Conservation (phyloP, 2,329 filamentous ascomycete species). For the Penicillium verrucosum region DNA sequence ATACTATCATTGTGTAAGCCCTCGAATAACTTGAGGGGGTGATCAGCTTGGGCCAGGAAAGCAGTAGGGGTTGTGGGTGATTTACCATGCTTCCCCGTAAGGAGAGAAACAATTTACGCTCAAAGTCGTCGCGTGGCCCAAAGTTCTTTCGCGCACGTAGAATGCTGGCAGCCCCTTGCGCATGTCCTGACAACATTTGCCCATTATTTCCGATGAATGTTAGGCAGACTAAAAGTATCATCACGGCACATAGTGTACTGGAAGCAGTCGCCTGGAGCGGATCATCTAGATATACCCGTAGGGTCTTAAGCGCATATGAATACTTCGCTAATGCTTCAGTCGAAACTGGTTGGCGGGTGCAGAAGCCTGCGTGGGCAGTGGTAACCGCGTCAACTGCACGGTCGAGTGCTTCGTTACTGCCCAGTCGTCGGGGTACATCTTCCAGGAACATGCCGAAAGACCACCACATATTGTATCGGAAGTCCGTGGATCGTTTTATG, state of each 20-base stretch:
- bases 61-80: neutral
- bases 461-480: conserved; percentile 49
- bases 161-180: conserved; percentile 37
- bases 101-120: conserved; percentile 33
- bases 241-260: conserved; percentile 39
- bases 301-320: conserved; percentile 26
- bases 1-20: conserved; percentile 36
- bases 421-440: conserved; percentile 47
- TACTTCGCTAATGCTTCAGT: conserved; percentile 31
- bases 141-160: conserved; percentile 33
- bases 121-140: conserved; percentile 34
- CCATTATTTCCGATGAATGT: conserved; percentile 21
- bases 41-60: neutral
- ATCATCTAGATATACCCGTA: conserved; percentile 32
- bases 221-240: conserved; percentile 36
- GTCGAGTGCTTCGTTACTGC: conserved; percentile 48
- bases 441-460: conserved; percentile 47
- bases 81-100: conserved; percentile 38
- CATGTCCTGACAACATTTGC: conserved; percentile 28
- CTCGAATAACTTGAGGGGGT: conserved; percentile 33
- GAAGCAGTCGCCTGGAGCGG: conserved; percentile 29
- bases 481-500: conserved; percentile 39
- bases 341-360: conserved; percentile 15
- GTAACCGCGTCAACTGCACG: conserved; percentile 34
- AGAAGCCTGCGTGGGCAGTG: conserved; percentile 29